Conservation (phyloP, 441 rosid genomes). For the Erodium texanum region DNA sequence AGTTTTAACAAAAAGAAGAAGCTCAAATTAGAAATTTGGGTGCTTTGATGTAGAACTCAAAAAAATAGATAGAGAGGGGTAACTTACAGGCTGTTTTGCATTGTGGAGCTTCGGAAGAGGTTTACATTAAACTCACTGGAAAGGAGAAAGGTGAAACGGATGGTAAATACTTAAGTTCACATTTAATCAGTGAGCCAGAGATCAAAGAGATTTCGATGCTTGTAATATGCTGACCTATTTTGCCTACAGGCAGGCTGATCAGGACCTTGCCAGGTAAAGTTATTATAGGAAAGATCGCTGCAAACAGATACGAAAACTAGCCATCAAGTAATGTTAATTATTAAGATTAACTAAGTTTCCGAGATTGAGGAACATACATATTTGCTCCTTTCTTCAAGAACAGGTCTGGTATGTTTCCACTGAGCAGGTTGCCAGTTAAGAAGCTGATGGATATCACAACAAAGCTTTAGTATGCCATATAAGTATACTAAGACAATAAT, state of each 20-base stretch:
- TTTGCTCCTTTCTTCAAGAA: slow-evolving; percentile 54
- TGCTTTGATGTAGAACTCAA: too few relatives aligned
- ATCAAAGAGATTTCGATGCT: not conserved
- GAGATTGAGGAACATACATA: slow-evolving; percentile 41
- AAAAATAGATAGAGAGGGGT: too few relatives aligned
- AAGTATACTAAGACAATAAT: not conserved
- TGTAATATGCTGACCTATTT: slow-evolving; percentile 37
- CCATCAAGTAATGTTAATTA: not conserved
- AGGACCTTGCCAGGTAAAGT: slow-evolving; percentile 57
- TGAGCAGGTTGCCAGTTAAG: slow-evolving; percentile 51
- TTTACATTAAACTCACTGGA: slow-evolving; percentile 28
- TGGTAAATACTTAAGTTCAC: not conserved
- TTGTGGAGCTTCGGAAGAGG: slow-evolving; percentile 41
- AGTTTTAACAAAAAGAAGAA: slow-evolving; percentile 3
- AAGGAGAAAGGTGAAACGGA: not conserved
- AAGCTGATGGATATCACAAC: slow-evolving; percentile 35
- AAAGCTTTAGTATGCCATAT: slow-evolving; percentile 11
- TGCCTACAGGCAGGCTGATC: slow-evolving; percentile 49
- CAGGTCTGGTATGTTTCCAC: slow-evolving; percentile 55
- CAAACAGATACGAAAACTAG: slow-evolving; percentile 6
- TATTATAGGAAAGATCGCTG: slow-evolving; percentile 89
- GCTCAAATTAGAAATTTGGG: not conserved
- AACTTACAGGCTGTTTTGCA: slow-evolving; percentile 24
- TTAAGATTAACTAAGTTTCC: too few relatives aligned
- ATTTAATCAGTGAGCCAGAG: not conserved